Conservation (phyloP, 768 basidiomycete genomes). For the Omphalotus guepiniiformis region DNA sequence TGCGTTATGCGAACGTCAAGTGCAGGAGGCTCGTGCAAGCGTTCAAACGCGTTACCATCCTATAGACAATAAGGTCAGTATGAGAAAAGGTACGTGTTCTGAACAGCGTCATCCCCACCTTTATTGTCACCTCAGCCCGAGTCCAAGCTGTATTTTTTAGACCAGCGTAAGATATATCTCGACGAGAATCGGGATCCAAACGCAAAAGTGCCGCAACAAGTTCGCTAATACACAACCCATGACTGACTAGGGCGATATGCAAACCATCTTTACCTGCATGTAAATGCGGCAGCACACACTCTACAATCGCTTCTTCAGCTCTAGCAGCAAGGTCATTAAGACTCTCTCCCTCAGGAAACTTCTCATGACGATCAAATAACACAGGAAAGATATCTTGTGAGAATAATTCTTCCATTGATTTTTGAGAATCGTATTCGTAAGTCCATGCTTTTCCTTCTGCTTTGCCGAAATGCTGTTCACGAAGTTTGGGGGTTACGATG, state of each 20-base stretch:
- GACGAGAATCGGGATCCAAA: conserved; percentile 42
- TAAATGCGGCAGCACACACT: conserved; percentile 58
- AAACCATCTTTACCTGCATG: conserved; percentile 30
- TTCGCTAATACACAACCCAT: conserved; percentile 68
- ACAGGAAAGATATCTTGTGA: conserved; percentile 52
- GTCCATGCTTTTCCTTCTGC: conserved; percentile 65
- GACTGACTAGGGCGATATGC: conserved; percentile 69
- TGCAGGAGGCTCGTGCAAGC: conserved; percentile 20
- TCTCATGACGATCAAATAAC: conserved; percentile 39
- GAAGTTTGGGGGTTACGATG: conserved; percentile 47
- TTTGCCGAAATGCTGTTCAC: conserved; percentile 69
- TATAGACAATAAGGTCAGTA: neutral
- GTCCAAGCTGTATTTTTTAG: conserved; percentile 76
- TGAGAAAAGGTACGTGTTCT: neutral
- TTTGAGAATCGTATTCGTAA: conserved; percentile 19
- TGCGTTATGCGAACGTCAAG: conserved; percentile 32
- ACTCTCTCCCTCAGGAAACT: conserved; percentile 67
- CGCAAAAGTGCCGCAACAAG: conserved; percentile 51
- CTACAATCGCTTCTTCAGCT: conserved; percentile 45
- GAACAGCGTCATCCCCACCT: conserved; percentile 27
- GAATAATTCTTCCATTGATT: conserved; percentile 41
- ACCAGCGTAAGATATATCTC: conserved; percentile 37
- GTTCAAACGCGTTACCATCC: conserved; percentile 18
- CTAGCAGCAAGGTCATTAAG: conserved; percentile 56
- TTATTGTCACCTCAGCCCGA: conserved; percentile 41